phyloP scores from a whole-genome alignment of 257 asterid species.

The Catharanthus roseus region DNA sequence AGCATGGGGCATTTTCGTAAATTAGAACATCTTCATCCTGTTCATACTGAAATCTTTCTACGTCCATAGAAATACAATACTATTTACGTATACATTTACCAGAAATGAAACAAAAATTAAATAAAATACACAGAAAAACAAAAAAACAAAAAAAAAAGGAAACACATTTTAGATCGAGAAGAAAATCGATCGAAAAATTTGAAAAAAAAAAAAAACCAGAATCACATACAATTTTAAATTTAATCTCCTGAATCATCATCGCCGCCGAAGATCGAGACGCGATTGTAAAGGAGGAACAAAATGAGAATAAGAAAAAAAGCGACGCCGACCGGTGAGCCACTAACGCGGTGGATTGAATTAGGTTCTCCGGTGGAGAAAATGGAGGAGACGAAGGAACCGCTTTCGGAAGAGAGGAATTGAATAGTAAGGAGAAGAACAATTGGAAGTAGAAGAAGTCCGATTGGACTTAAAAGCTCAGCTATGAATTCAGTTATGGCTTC shows the following conservation, averaged over 20 bases:
- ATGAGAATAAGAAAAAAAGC: slow-evolving; percentile 59
- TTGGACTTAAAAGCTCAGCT: slow-evolving; percentile 70
- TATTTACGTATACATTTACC: slow-evolving; percentile 3
- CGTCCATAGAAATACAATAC: not conserved
- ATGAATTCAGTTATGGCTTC: slow-evolving; percentile 79
- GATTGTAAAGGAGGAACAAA: slow-evolving; percentile 56
- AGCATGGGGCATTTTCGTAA: not conserved
- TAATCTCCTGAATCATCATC: slow-evolving; percentile 68
- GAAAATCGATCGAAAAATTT: not conserved
- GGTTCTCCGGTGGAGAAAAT: slow-evolving; percentile 68
- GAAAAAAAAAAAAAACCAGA: too few relatives aligned
- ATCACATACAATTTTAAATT: too few relatives aligned
- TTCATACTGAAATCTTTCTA: not conserved
- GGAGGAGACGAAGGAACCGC: slow-evolving; percentile 39
- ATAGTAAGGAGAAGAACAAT: slow-evolving; percentile 62
- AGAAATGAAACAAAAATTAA: not conserved
- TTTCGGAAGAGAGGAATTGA: slow-evolving; percentile 80
- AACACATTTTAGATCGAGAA: not conserved
- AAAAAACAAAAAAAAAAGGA: not conserved
- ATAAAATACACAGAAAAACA: not conserved
- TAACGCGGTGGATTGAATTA: slow-evolving; percentile 65
- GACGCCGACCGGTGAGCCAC: slow-evolving; percentile 93
- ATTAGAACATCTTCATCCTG: not conserved
- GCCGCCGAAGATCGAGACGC: slow-evolving; percentile 77
- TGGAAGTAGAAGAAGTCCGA: slow-evolving; percentile 79